Conservation (phyloP, 805 yeast genomes). For the Candida parachauliodes region DNA sequence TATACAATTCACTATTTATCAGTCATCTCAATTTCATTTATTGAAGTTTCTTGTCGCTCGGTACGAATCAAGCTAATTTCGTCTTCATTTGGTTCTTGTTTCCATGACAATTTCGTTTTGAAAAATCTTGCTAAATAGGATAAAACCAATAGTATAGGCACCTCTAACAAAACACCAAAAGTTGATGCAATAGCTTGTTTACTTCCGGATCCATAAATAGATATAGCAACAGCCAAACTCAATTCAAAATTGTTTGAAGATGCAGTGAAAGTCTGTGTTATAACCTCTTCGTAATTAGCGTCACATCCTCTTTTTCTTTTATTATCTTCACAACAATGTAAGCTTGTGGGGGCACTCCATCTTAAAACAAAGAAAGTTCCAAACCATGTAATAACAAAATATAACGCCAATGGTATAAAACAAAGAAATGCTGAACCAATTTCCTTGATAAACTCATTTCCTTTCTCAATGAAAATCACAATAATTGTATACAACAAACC, state of each 20-base stretch:
- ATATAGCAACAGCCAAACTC: slow-evolving; percentile 51
- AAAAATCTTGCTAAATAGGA: slow-evolving; percentile 36
- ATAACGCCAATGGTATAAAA: slow-evolving; percentile 45
- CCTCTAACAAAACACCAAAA: slow-evolving; percentile 58
- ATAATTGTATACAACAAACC: slow-evolving; percentile 51
- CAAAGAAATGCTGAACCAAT: slow-evolving; percentile 49
- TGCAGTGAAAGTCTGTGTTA: slow-evolving; percentile 54
- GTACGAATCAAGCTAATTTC: neutral
- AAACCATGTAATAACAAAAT: slow-evolving; percentile 48
- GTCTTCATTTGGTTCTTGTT: neutral
- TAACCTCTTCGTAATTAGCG: slow-evolving; percentile 38
- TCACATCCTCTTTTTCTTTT: slow-evolving; percentile 28
- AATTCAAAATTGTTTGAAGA: slow-evolving; percentile 58
- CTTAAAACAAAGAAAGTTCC: slow-evolving; percentile 15
- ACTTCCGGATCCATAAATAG: slow-evolving; percentile 49
- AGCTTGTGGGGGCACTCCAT: slow-evolving; percentile 5
- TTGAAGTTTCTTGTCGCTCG: no score
- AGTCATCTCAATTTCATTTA: no score
- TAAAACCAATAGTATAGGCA: slow-evolving; percentile 45
- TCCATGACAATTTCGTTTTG: slow-evolving; percentile 24
- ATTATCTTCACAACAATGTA: slow-evolving; percentile 1
- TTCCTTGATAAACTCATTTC: slow-evolving; percentile 43
- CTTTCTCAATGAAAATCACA: slow-evolving; percentile 50
- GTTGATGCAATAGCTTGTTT: slow-evolving; percentile 57
- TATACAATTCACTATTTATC: no score